These are phyloP conservation scores for Fusarium floridanum DNA, from an alignment of 2,329 filamentous ascomycete species.

Conservation along the genomic window DNA sequence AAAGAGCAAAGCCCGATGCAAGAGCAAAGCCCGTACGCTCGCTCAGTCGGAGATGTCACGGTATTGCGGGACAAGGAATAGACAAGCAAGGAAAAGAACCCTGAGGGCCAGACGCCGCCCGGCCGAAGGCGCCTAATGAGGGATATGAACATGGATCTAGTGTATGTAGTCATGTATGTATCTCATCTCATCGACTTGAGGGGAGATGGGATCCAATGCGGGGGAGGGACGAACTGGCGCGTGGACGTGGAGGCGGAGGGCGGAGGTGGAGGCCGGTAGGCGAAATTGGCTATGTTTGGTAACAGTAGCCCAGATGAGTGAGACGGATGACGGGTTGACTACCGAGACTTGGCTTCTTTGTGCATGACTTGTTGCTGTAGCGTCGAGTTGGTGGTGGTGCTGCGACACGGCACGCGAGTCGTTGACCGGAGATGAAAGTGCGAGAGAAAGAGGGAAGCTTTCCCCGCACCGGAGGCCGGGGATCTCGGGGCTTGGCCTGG, in stretches of 20 bases:
- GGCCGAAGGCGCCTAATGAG: conserved; percentile 12
- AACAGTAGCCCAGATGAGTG: neutral
- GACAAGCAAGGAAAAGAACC: conserved; percentile 24
- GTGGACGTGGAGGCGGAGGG: conserved; percentile 8
- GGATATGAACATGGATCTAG: neutral
- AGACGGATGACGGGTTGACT: conserved; percentile 3
- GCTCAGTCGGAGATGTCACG: conserved; percentile 24
- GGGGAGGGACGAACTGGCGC: conserved; percentile 6
- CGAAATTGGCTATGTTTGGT: neutral
- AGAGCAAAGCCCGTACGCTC: neutral
- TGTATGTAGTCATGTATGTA: neutral
- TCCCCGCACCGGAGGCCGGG: conserved; percentile 32
- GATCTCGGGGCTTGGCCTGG: conserved; percentile 28
- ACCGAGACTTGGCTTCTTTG: conserved; percentile 12
- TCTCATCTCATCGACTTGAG: neutral
- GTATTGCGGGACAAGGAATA: conserved; percentile 23
- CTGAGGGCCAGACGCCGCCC: conserved; percentile 24
- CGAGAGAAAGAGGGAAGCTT: conserved; percentile 21
- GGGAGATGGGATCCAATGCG: neutral
- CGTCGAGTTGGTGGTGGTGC: neutral
- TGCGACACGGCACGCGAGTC: conserved; percentile 6
- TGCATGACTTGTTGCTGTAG: neutral
- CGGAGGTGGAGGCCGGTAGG: conserved; percentile 1
- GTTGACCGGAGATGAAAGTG: conserved; percentile 40
- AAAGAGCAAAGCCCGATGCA: conserved; percentile 2